phyloP scores from a whole-genome alignment of 768 basidiomycete genomes.

The Pisolithus orientalis region DNA sequence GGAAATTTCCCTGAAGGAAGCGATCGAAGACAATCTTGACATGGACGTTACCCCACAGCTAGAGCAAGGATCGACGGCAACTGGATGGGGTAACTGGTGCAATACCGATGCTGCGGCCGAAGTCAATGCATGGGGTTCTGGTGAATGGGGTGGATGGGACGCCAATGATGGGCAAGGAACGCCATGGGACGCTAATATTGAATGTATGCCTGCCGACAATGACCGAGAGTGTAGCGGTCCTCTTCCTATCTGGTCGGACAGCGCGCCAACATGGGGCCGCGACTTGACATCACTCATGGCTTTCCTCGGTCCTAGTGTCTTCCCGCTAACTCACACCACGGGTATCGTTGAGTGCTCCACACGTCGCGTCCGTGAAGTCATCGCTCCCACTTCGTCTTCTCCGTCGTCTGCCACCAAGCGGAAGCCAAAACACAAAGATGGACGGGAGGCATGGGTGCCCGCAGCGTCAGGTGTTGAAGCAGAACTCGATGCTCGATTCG shows the following conservation, averaged over 20 bases:
- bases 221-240: not conserved
- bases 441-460: constrained; percentile 8
- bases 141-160: constrained; percentile 5
- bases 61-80: not conserved
- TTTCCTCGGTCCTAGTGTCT: constrained; percentile 47
- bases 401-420: not conserved
- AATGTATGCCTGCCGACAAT: constrained; percentile 2
- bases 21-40: constrained; percentile 21
- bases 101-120: not conserved
- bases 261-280: constrained; percentile 19
- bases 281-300: constrained; percentile 26
- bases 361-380: constrained; percentile 46
- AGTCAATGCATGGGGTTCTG: not conserved
- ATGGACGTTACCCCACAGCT: constrained; percentile 11
- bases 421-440: constrained; percentile 2
- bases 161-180: not conserved
- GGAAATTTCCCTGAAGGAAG: constrained; percentile 20
- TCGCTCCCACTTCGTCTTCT: constrained; percentile 28
- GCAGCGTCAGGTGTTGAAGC: constrained; percentile 35
- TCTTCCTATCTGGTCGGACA: constrained; percentile 10
- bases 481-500: constrained; percentile 41
- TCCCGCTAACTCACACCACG: constrained; percentile 58
- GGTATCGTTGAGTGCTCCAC: constrained; percentile 64
- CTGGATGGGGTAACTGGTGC: constrained; percentile 11
- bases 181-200: constrained; percentile 8